Conservation (phyloP, 208 protist genomes). For the Trypanosoma conorhini region DNA sequence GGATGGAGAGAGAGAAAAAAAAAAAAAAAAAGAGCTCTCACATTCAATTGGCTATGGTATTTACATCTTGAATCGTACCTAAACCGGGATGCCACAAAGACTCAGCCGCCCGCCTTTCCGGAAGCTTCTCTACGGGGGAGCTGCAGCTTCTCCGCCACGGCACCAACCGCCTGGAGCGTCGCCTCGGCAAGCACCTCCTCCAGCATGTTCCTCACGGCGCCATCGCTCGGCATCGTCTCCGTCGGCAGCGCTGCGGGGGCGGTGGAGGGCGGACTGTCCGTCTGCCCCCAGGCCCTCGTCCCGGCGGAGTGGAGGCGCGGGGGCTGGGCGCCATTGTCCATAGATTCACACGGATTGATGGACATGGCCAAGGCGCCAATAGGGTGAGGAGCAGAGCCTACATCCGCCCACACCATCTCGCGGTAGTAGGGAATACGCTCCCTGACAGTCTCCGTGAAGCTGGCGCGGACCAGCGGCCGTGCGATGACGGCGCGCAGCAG, state of each 20-base stretch:
- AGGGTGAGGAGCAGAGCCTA: not conserved
- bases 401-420: slow-evolving; percentile 16
- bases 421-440: slow-evolving; percentile 26
- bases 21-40: slow-evolving; percentile 3
- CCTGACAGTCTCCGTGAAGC: slow-evolving; percentile 53
- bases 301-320: not conserved
- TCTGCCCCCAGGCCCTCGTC: not conserved
- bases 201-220: slow-evolving; percentile 34
- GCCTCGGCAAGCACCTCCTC: slow-evolving; percentile 59
- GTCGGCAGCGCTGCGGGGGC: not conserved
- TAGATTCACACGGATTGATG: not conserved
- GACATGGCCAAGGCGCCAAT: not conserved
- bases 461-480: slow-evolving; percentile 42
- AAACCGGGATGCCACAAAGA: not conserved
- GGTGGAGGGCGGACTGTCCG: not conserved
- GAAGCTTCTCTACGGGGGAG: not conserved
- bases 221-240: not conserved
- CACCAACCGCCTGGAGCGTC: slow-evolving; percentile 18
- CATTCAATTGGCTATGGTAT: not conserved
- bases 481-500: slow-evolving; percentile 66
- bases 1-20: no score
- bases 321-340: not conserved
- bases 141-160: not conserved
- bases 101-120: slow-evolving; percentile 7
- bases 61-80: slow-evolving; percentile 7